Conservation (phyloP, 495 filamentous ascomycete genomes). For the Lindgomyces ingoldianus region DNA sequence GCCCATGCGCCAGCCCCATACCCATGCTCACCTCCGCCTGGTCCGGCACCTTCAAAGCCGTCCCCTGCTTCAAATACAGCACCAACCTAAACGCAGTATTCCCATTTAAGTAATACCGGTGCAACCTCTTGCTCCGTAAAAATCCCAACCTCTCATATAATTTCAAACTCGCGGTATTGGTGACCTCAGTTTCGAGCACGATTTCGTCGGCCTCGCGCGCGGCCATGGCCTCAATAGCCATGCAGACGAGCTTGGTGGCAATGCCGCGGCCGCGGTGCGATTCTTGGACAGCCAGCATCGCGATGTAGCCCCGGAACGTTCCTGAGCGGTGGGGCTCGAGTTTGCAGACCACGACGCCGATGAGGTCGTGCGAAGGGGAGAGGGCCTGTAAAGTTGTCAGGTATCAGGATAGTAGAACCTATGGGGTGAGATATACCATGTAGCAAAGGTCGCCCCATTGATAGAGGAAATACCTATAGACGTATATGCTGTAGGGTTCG, state of each 20-base stretch:
- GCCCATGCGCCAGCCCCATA: too few relatives aligned
- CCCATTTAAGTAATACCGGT: constrained; percentile 95
- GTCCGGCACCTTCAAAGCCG: constrained; percentile 24
- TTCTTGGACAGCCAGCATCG: constrained; percentile 89
- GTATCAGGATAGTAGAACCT: constrained; percentile 25
- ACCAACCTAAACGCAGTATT: constrained; percentile 91
- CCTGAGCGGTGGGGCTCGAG: constrained; percentile 83
- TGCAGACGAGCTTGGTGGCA: constrained; percentile 82
- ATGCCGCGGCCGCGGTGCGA: constrained; percentile 83
- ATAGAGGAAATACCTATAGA: constrained; percentile 97
- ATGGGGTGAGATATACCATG: constrained; percentile 58
- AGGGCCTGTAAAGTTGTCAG: constrained; percentile 58
- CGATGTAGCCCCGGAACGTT: constrained; percentile 90
- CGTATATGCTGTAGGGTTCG: constrained; percentile 99
- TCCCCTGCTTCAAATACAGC: constrained; percentile 73
- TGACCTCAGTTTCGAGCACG: constrained; percentile 94
- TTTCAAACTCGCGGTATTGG: constrained; percentile 86
- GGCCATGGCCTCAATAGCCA: constrained; percentile 92
- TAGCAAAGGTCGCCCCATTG: constrained; percentile 97
- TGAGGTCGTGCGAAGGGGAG: constrained; percentile 56
- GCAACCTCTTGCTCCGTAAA: constrained; percentile 85
- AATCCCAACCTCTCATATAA: constrained; percentile 95
- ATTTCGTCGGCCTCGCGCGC: constrained; percentile 86
- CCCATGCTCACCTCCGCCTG: background rate
- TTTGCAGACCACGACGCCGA: constrained; percentile 96